Evolutionary conservation across 371 early-diverging fungal species (phyloP).

Genomic region (Lichtheimia ornata): DNA sequence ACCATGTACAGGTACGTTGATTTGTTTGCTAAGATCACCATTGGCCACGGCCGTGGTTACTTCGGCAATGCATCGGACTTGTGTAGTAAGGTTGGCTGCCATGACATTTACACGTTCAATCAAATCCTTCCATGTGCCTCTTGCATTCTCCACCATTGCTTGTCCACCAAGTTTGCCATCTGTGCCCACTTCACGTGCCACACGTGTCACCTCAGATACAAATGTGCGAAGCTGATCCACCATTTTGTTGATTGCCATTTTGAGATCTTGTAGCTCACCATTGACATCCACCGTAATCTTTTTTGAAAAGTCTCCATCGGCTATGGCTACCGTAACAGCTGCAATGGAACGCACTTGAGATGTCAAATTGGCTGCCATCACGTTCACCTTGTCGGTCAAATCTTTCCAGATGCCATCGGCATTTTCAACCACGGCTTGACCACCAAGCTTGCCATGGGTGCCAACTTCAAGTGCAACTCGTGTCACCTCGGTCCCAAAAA

Average conservation of each 20-base stretch:
- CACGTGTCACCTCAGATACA: conserved; percentile 53
- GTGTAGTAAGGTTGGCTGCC: conserved; percentile 62
- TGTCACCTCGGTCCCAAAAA: conserved; percentile 38
- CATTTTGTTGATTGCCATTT: conserved; percentile 38
- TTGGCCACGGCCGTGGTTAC: conserved; percentile 58
- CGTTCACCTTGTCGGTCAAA: conserved; percentile 65
- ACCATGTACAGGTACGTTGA: conserved; percentile 33
- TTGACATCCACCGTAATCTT: conserved; percentile 38
- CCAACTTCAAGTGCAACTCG: conserved; percentile 58
- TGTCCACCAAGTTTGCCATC: conserved; percentile 55
- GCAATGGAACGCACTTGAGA: conserved; percentile 64
- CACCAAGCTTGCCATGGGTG: conserved; percentile 58
- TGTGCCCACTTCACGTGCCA: conserved; percentile 53
- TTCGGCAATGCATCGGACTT: conserved; percentile 57
- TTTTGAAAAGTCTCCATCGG: conserved; percentile 52
- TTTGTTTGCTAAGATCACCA: conserved; percentile 46
- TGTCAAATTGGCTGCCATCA: conserved; percentile 64
- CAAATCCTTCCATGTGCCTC: conserved; percentile 64
- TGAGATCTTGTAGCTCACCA: conserved; percentile 47
- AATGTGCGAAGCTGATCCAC: conserved; percentile 58
- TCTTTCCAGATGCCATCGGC: conserved; percentile 70
- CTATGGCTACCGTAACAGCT: conserved; percentile 58
- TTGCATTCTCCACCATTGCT: conserved; percentile 48
- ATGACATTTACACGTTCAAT: conserved; percentile 60
- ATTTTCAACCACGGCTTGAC: conserved; percentile 48